A percentile compares a stretch with the other conserved stretches of the same genome.
Evolutionary conservation across 768 basidiomycete genomes (phyloP).

Genomic region (Heimioporus sp.): DNA sequence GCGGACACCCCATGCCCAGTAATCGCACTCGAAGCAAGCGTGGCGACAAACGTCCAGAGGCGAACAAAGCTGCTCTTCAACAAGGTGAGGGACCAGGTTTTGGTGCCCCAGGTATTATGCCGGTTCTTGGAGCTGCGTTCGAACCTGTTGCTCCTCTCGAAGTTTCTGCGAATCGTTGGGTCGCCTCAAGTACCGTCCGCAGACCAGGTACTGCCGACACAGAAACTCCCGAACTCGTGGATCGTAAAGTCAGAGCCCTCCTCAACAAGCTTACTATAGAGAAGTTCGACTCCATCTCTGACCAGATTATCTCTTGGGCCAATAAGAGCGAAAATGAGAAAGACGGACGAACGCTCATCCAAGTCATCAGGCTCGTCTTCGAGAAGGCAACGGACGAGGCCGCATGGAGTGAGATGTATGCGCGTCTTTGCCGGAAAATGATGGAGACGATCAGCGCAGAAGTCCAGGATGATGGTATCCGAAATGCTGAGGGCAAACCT

Average conservation of each 20-base stretch:
- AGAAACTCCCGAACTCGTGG: conserved; percentile 82
- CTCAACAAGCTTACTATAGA: conserved; percentile 98
- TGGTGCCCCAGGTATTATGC: conserved; percentile 28
- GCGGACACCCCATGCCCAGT: conserved; percentile 45
- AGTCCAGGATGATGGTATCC: conserved; percentile 87
- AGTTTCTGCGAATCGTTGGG: conserved; percentile 82
- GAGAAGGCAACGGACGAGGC: conserved; percentile 98
- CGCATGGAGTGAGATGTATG: conserved; percentile 97
- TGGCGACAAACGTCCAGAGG: conserved; percentile 72
- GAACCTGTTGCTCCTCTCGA: conserved; percentile 82
- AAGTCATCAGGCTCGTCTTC: conserved; percentile 94
- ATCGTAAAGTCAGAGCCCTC: conserved; percentile 87
- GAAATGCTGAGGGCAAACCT: conserved; percentile 78
- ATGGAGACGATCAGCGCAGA: conserved; percentile 89
- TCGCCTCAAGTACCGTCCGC: conserved; percentile 46
- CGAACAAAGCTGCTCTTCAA: conserved; percentile 40
- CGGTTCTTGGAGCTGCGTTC: conserved; percentile 31
- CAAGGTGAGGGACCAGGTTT: conserved; percentile 37
- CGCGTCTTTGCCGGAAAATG: conserved; percentile 91
- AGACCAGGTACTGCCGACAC: conserved; percentile 40
- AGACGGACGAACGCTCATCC: conserved; percentile 91
- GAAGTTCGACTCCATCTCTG: conserved; percentile 92
- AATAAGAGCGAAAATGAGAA: conserved; percentile 91
- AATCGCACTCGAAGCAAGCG: conserved; percentile 78
- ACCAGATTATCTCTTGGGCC: conserved; percentile 93